Percentiles rank a stretch among this genome's conserved stretches.
Conservation (phyloP, 2,329 filamentous ascomycete species). For the Grosmannia serpens region DNA sequence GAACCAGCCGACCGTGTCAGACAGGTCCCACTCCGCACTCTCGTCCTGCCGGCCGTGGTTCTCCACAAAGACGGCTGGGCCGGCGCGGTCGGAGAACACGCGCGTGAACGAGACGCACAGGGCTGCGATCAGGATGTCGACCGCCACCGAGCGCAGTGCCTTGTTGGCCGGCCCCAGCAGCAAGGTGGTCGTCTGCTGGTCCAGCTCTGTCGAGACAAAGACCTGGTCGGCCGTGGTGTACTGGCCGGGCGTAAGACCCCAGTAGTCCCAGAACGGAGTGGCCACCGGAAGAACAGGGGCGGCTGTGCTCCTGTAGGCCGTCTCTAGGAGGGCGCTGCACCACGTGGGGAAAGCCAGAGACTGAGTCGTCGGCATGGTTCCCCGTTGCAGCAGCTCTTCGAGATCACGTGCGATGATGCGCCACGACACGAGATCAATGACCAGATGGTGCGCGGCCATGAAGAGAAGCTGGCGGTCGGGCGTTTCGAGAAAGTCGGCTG, state of each 20-base stretch:
- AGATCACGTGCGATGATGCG: conserved; percentile 36
- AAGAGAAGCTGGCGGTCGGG: conserved; percentile 34
- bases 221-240: conserved; percentile 3
- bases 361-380: background rate
- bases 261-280: no score
- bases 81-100: conserved; percentile 38
- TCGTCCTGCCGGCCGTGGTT: conserved; percentile 29
- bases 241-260: conserved; percentile 7
- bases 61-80: conserved; percentile 42
- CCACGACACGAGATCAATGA: conserved; percentile 40
- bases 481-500: conserved; percentile 35
- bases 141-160: conserved; percentile 37
- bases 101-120: conserved; percentile 44
- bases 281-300: no score
- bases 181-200: conserved; percentile 22
- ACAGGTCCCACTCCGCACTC: conserved; percentile 35
- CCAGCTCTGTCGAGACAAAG: background rate
- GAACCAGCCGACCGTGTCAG: conserved; percentile 49
- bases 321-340: no score
- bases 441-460: conserved; percentile 39
- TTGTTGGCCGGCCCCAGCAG: conserved; percentile 31
- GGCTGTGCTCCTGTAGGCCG: no score
- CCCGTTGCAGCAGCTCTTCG: conserved; percentile 30
- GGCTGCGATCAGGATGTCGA: conserved; percentile 42
- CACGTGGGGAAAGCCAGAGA: background rate